Evolutionary conservation across 2,329 filamentous ascomycete genomes (phyloP).

Genomic region (Microcera coccophila): DNA sequence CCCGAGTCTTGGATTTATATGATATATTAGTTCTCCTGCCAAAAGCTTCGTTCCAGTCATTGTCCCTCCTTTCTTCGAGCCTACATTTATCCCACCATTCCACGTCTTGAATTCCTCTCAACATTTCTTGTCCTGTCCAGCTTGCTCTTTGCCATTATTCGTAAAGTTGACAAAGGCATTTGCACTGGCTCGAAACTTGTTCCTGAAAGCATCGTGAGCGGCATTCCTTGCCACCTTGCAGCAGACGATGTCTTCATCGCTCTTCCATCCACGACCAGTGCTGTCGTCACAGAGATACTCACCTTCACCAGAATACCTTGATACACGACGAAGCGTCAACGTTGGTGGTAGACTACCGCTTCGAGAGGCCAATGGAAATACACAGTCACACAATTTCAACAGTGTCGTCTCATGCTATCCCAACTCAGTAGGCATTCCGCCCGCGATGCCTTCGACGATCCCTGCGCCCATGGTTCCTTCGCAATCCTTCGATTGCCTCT

Average conservation of each 20-base stretch:
- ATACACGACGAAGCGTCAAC: constrained; percentile 41
- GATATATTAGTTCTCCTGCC: constrained; percentile 31
- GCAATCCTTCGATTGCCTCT: constrained; percentile 43
- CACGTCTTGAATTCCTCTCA: constrained; percentile 43
- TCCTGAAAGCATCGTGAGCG: constrained; percentile 26
- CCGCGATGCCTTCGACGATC: constrained; percentile 45
- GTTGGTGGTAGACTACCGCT: constrained; percentile 42
- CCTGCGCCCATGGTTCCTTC: constrained; percentile 51
- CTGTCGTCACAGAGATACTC: constrained; percentile 51
- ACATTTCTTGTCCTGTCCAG: constrained; percentile 40
- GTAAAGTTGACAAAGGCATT: constrained; percentile 29
- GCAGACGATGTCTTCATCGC: constrained; percentile 35
- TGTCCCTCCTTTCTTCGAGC: constrained; percentile 31
- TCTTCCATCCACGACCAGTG: constrained; percentile 44
- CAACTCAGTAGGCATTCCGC: constrained; percentile 40
- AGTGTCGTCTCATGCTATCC: constrained; percentile 44
- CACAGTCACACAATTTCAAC: constrained; percentile 42
- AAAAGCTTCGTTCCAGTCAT: constrained; percentile 37
- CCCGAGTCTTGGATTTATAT: constrained; percentile 39
- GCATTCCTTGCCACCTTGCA: constrained; percentile 30
- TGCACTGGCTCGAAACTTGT: constrained; percentile 26
- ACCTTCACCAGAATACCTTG: constrained; percentile 44
- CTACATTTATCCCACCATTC: constrained; percentile 43
- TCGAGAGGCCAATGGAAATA: constrained; percentile 51
- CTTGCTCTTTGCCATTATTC: constrained; percentile 31